These are phyloP conservation scores for Nicotiana tabacum DNA, from an alignment of 257 asterid genomes.

Conservation along the genomic window DNA sequence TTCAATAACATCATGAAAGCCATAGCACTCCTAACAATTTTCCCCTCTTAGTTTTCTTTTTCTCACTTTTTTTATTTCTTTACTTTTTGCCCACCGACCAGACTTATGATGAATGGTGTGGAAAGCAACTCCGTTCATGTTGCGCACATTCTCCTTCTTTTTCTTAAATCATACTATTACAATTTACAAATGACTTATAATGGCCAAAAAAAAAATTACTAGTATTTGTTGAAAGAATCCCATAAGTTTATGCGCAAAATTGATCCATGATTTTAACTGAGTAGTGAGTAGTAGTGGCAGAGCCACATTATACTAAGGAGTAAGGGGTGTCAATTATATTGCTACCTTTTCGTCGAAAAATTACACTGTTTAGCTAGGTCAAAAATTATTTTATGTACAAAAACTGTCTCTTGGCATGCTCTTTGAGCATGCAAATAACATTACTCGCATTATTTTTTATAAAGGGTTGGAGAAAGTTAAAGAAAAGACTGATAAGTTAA, in stretches of 20 bases:
- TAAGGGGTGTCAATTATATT: no score
- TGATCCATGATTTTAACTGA: background rate
- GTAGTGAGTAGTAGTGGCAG: background rate
- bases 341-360: no score
- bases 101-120: background rate
- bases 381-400: no score
- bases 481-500: background rate
- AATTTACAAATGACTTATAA: background rate
- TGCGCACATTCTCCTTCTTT: background rate
- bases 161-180: background rate
- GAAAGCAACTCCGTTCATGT: background rate
- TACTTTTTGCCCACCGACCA: background rate
- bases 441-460: background rate
- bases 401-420: no score
- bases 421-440: no score
- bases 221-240: background rate
- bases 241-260: background rate
- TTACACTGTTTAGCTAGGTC: no score
- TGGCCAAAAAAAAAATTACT: background rate
- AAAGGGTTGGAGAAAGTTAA: background rate
- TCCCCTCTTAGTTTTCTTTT: no score
- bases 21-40: background rate
- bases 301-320: no score
- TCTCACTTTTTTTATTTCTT: background rate
- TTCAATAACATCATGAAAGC: background rate